Percentiles rank a stretch among this genome's conserved stretches.
Conservation (phyloP, 179 eudicot genomes). For the Spinacia oleracea region DNA sequence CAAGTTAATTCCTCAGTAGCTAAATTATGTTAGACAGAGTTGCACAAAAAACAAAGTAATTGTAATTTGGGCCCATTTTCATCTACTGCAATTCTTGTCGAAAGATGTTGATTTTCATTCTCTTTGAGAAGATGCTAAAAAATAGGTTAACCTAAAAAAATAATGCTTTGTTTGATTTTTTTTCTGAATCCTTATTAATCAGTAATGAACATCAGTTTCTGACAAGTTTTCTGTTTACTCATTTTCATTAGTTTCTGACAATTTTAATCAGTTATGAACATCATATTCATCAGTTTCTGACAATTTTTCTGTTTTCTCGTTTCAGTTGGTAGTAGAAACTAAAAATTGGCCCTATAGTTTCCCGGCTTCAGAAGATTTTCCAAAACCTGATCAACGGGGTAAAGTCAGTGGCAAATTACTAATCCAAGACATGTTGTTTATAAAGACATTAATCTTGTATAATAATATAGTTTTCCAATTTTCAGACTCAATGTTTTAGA, state of each 20-base stretch:
- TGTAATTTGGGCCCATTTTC: conserved; percentile 93
- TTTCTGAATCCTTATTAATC: neutral
- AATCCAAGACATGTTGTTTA: conserved; percentile 61
- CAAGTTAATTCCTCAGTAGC: too few species aligned
- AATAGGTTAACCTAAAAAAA: conserved; percentile 49
- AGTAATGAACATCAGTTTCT: neutral
- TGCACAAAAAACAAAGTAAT: too few species aligned
- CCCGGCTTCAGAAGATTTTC: too few species aligned
- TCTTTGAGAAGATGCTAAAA: conserved; percentile 78
- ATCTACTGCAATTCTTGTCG: conserved; percentile 68
- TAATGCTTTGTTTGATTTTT: neutral
- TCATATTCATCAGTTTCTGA: too few species aligned
- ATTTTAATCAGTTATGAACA: too few species aligned
- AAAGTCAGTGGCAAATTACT: conserved; percentile 61
- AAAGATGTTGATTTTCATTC: too few species aligned
- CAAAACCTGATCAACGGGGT: conserved; percentile 56
- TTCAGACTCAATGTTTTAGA: too few species aligned
- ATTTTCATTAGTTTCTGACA: too few species aligned
- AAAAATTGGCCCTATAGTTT: conserved; percentile 79
- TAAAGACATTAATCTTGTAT: neutral
- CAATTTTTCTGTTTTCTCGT: too few species aligned
- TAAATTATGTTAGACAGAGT: too few species aligned
- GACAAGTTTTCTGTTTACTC: neutral
- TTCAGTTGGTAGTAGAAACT: conserved; percentile 48
- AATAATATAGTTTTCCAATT: too few species aligned